Evolutionary conservation across 805 yeast species (phyloP), one percentile per base, ranked within the genome.

Genomic region (Spathaspora boniae): DNA sequence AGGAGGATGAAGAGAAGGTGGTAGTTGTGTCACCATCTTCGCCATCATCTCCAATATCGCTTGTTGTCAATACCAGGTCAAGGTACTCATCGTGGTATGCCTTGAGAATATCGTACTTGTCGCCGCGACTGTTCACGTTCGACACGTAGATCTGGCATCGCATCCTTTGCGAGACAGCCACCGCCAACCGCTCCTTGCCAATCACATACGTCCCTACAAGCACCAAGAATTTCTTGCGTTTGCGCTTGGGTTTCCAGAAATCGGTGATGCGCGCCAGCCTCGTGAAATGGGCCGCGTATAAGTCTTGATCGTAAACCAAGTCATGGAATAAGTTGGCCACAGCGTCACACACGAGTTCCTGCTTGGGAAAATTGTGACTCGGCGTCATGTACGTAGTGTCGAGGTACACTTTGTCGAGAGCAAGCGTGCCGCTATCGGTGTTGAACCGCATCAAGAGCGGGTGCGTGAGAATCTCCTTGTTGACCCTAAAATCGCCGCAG

Each of bases 401-500:
- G 15, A 93, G 68, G 50, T 87, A 93, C 0, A 87, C 70, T 33
- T 70, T 71, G 47, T 86, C 80, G 6, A 37, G 15, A 14, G 19
- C 9, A 4, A 12, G 3, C 5, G 18, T 9, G 9, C 24, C 26
- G 7, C 15, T 24, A 4, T 12, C 29, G 5, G 27, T 38, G 6
- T 32, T 39, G 36, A 55, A 67, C 9, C 44, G 47, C 4, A 8
- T 16, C 30, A 59, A 50, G 36, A 40, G 44, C 18, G 57, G 67
- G 38, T 72, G 66, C 3, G 48, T 42, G 11, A 82, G 56, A 58
- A 85, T 79, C 4, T 51, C 47, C 23, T 60, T 58, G 43, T 74
- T 72, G 8, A 88, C 87, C 38, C 98, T 65, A 51, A 91, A 93
- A 60, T 93, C 98, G 2, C 98, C 98, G 34, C 97, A 88, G 56